Conservation (phyloP, 768 basidiomycete species). For the Pleurotus salmoneostramineus region DNA sequence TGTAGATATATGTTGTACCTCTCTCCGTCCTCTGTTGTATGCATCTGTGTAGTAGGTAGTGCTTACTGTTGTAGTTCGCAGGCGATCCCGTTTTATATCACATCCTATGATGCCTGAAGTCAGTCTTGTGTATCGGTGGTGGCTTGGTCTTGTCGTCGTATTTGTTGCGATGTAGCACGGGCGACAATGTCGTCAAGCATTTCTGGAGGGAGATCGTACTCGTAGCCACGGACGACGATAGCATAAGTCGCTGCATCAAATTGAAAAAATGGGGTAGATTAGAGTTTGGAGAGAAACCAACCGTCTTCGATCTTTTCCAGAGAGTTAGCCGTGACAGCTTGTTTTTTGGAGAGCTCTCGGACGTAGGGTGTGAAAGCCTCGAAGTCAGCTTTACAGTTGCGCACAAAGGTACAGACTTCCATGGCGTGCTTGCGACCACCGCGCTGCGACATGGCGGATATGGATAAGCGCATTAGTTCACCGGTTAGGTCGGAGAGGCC, state of each 20-base stretch:
- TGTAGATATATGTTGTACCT: not conserved
- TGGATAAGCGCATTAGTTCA: slow-evolving; percentile 94
- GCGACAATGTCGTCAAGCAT: slow-evolving; percentile 68
- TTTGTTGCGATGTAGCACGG: slow-evolving; percentile 34
- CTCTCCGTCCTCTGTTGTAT: not conserved
- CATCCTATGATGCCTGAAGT: too few species aligned
- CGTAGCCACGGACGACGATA: slow-evolving; percentile 66
- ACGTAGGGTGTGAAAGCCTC: slow-evolving; percentile 72
- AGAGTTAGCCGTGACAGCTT: slow-evolving; percentile 80
- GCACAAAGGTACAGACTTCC: slow-evolving; percentile 67
- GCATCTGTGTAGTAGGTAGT: not conserved
- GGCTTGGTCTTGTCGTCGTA: slow-evolving; percentile 13
- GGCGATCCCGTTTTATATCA: too few species aligned
- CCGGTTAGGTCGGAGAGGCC: slow-evolving; percentile 94
- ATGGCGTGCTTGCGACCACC: slow-evolving; percentile 62
- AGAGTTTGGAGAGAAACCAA: slow-evolving; percentile 26
- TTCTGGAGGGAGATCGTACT: slow-evolving; percentile 66
- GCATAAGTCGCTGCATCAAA: slow-evolving; percentile 60
- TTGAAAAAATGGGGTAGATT: slow-evolving; percentile 3
- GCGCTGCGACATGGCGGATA: slow-evolving; percentile 69
- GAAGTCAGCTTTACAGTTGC: slow-evolving; percentile 78
- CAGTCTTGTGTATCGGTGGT: not conserved
- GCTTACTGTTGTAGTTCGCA: not conserved
- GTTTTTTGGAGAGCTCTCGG: slow-evolving; percentile 80
- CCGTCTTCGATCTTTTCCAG: slow-evolving; percentile 94